phyloP scores from a whole-genome alignment of 352 stramenopile genomes.

The Pilasporangium apinafurcum region DNA sequence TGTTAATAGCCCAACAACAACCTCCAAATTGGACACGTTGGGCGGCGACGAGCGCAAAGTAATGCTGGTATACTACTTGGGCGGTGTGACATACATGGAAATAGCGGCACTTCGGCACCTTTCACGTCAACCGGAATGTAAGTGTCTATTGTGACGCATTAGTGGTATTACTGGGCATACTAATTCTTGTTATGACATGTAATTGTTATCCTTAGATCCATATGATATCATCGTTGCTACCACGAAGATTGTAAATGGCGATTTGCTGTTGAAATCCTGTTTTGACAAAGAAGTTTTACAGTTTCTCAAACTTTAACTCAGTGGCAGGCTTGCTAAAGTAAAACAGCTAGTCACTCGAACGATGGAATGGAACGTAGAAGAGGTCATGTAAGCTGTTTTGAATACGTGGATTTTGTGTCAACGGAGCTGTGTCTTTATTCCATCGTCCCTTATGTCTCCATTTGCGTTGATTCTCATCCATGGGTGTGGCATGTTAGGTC shows the following conservation, averaged over 20 bases:
- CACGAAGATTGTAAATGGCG: slow-evolving; percentile 89
- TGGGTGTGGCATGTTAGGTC: background rate
- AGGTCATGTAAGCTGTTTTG: background rate
- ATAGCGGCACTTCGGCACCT: slow-evolving; percentile 94
- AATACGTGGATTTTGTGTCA: background rate
- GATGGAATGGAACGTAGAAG: background rate
- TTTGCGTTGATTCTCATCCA: too few relatives aligned
- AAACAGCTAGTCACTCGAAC: background rate
- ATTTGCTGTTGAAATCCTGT: slow-evolving; percentile 81
- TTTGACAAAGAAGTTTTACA: slow-evolving; percentile 80
- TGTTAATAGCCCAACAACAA: too few relatives aligned
- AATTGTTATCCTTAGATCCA: slow-evolving; percentile 30
- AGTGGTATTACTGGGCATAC: background rate
- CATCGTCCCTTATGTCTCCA: background rate
- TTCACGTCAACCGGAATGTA: slow-evolving; percentile 88
- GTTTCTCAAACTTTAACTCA: slow-evolving; percentile 69
- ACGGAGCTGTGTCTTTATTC: background rate
- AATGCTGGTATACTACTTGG: slow-evolving; percentile 95
- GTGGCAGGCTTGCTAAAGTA: background rate
- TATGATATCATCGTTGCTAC: slow-evolving; percentile 92
- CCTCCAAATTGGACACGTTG: slow-evolving; percentile 62
- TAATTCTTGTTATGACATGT: slow-evolving; percentile 5
- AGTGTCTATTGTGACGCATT: slow-evolving; percentile 17
- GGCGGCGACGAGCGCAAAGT: slow-evolving; percentile 85
- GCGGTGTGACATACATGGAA: slow-evolving; percentile 96